Conservation (phyloP, 2,329 filamentous ascomycete genomes). For the Nannizzia gypsea region DNA sequence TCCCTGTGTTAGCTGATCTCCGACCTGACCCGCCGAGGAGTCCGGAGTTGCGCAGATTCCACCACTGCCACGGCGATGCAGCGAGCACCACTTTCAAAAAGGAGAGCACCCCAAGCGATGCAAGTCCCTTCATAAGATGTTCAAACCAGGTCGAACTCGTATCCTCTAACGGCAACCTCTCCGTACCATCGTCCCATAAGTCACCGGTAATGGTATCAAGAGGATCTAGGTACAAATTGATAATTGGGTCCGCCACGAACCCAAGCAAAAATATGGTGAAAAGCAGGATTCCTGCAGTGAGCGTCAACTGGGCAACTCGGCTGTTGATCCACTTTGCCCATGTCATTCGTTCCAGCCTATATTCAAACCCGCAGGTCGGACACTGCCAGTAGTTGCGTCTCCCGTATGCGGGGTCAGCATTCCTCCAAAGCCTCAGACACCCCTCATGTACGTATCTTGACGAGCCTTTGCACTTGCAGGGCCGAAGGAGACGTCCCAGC, state of each 20-base stretch:
- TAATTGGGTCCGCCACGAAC: conserved; percentile 84
- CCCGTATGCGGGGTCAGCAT: conserved; percentile 53
- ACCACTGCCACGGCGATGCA: conserved; percentile 64
- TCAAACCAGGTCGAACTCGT: conserved; percentile 56
- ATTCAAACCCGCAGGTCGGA: conserved; percentile 74
- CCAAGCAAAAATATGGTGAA: conserved; percentile 68
- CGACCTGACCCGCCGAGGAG: conserved; percentile 39
- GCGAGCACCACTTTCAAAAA: conserved; percentile 69
- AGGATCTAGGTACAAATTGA: conserved; percentile 78
- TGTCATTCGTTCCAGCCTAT: conserved; percentile 63
- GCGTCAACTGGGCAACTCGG: conserved; percentile 50
- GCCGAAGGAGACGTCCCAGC: conserved; percentile 68
- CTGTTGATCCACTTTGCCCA: conserved; percentile 62
- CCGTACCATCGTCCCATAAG: conserved; percentile 28
- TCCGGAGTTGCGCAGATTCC: conserved; percentile 56
- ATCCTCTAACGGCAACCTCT: conserved; percentile 32
- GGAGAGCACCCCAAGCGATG: conserved; percentile 78
- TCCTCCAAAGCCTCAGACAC: conserved; percentile 73
- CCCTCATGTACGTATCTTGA: conserved; percentile 90
- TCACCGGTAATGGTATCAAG: conserved; percentile 44
- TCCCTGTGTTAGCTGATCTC: conserved; percentile 51
- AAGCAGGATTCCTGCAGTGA: conserved; percentile 63
- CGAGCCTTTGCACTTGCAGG: conserved; percentile 86
- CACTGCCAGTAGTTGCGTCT: conserved; percentile 72
- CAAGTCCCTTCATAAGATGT: conserved; percentile 80